These are phyloP conservation scores for Zygosaccharomyces rouxii DNA, from an alignment of 805 yeast species.

Conservation along the genomic window DNA sequence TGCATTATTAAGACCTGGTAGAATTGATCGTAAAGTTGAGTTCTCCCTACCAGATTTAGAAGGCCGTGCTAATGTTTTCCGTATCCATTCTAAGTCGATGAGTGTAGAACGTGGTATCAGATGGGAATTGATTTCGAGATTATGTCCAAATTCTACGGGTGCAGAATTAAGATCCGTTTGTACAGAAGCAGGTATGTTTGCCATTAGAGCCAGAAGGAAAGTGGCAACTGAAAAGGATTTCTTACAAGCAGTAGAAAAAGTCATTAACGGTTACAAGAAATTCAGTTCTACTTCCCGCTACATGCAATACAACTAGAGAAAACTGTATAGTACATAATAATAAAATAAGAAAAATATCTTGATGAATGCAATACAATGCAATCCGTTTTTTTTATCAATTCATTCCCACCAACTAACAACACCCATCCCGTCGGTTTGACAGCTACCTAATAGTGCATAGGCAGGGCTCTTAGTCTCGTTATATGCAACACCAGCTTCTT, in stretches of 20 bases:
- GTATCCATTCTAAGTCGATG: constrained; percentile 97
- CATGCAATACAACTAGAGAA: constrained; percentile 85
- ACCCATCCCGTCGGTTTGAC: constrained; percentile 97
- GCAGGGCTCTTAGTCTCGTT: constrained; percentile 56
- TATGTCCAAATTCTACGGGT: constrained; percentile 98
- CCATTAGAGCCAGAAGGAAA: constrained; percentile 95
- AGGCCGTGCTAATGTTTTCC: constrained; percentile 95
- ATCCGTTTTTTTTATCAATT: neutral
- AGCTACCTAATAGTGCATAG: constrained; percentile 79
- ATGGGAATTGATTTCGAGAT: constrained; percentile 96
- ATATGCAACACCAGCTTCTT: constrained; percentile 24
- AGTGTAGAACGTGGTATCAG: constrained; percentile 95
- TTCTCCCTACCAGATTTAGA: constrained; percentile 94
- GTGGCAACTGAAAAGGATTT: constrained; percentile 98
- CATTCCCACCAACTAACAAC: constrained; percentile 94
- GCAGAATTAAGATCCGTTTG: constrained; percentile 98
- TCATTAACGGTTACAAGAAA: constrained; percentile 96
- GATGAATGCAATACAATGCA: neutral
- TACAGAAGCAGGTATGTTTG: constrained; percentile 99
- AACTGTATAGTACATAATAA: constrained; percentile 15
- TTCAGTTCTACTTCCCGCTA: constrained; percentile 95
- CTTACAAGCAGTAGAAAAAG: constrained; percentile 96
- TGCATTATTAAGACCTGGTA: constrained; percentile 95
- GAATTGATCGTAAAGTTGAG: constrained; percentile 98
- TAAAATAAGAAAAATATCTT: constrained; percentile 11